Percentiles rank a stretch among this genome's conserved stretches.
These are phyloP conservation scores for Protomyces pachydermus DNA, from an alignment of 1,139 yeast species.

Conservation along the genomic window DNA sequence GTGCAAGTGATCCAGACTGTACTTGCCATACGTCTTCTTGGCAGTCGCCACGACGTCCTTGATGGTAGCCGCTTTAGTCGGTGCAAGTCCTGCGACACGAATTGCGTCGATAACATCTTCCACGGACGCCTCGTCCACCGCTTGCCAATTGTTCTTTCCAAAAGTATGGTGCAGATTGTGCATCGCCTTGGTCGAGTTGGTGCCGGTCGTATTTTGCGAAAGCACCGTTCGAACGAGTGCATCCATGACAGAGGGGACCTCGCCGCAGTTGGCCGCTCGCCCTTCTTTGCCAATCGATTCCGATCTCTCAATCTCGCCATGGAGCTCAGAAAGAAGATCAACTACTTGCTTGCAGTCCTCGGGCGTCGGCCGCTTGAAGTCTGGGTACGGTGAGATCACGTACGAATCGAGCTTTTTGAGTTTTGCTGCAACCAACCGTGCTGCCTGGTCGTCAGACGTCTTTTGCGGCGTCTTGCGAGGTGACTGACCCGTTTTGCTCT, in stretches of 20 bases:
- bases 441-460: constrained; percentile 7
- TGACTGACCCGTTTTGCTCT: not conserved
- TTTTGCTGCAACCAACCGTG: constrained; percentile 9
- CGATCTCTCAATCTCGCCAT: constrained; percentile 13
- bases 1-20: constrained; percentile 19
- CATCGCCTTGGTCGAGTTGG: constrained; percentile 22
- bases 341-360: constrained; percentile 15
- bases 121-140: constrained; percentile 15
- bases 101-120: constrained; percentile 19
- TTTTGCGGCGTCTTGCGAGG: constrained; percentile 5
- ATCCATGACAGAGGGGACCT: constrained; percentile 22
- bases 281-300: constrained; percentile 13
- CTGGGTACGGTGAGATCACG: constrained; percentile 18
- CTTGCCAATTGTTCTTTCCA: constrained; percentile 23
- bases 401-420: constrained; percentile 20
- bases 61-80: constrained; percentile 24
- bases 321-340: constrained; percentile 10
- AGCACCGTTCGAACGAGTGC: constrained; percentile 26
- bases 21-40: constrained; percentile 10
- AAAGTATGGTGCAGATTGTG: constrained; percentile 5
- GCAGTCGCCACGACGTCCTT: constrained; percentile 16
- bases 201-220: constrained; percentile 23
- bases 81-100: constrained; percentile 22
- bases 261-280: constrained; percentile 20
- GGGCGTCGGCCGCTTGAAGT: constrained; percentile 18